phyloP scores from a whole-genome alignment of 2,329 filamentous ascomycete genomes.

The Fusarium sp. region DNA sequence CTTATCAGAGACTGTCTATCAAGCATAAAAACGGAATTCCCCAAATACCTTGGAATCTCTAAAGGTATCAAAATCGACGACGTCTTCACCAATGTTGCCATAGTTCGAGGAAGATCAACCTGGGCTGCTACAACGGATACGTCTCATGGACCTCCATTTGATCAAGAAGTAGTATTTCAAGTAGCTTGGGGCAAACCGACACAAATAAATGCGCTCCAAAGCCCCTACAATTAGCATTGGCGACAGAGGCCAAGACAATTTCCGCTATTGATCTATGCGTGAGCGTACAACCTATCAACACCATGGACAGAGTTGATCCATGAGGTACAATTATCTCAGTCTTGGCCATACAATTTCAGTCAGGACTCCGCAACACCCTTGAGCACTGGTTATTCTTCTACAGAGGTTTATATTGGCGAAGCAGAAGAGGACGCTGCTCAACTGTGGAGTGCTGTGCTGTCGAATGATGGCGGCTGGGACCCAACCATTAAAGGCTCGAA shows the following conservation, averaged over 20 bases:
- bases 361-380: accelerated
- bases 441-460: background rate
- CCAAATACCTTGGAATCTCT: background rate
- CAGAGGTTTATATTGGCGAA: background rate
- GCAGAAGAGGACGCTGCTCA: background rate
- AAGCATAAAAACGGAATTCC: background rate
- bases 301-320: background rate
- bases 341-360: background rate
- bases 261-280: background rate
- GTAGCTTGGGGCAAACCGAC: background rate
- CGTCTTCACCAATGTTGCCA: background rate
- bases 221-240: background rate
- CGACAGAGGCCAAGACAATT: background rate
- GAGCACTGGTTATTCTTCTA: no score
- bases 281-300: background rate
- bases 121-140: background rate
- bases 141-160: background rate
- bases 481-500: background rate
- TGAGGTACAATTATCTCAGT: background rate
- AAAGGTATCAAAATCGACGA: background rate
- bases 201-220: background rate
- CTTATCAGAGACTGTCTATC: background rate
- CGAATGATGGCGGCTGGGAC: background rate
- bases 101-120: background rate
- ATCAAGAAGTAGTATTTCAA: background rate